Conservation (phyloP, 768 basidiomycete genomes). For the Serendipita sp. region DNA sequence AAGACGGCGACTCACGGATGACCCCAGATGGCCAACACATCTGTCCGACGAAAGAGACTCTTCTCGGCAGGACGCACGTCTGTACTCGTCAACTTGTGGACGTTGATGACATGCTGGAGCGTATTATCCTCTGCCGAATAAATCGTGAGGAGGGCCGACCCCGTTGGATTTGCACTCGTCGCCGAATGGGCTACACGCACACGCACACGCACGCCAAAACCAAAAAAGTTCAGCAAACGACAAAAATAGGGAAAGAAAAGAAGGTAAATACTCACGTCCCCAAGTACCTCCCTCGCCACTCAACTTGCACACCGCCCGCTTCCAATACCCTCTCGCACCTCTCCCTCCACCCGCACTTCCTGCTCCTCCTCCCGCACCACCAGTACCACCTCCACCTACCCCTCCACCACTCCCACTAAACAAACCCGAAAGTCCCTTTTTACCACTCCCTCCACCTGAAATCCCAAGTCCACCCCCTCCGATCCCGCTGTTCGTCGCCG, state of each 20-base stretch:
- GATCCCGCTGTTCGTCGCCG: neutral
- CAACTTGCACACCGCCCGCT: slow-evolving; percentile 53
- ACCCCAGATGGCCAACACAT: slow-evolving; percentile 58
- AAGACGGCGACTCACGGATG: slow-evolving; percentile 27
- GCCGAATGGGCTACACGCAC: neutral
- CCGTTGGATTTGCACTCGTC: neutral
- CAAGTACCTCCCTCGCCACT: neutral
- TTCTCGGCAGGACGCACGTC: slow-evolving; percentile 64
- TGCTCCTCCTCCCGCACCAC: too few relatives aligned
- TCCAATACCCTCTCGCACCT: slow-evolving; percentile 37
- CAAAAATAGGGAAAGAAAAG: slow-evolving; percentile 22
- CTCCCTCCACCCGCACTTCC: too few relatives aligned
- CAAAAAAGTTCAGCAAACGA: slow-evolving; percentile 53
- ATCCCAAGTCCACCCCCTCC: too few relatives aligned
- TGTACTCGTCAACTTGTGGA: slow-evolving; percentile 58
- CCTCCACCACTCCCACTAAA: neutral
- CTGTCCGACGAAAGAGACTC: slow-evolving; percentile 59
- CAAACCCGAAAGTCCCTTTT: neutral
- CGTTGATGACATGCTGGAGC: slow-evolving; percentile 53
- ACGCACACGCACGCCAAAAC: neutral
- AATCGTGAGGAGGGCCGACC: neutral
- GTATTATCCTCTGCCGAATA: slow-evolving; percentile 38
- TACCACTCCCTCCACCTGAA: neutral
- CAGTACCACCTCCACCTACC: neutral
- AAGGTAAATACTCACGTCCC: slow-evolving; percentile 22